Evolutionary conservation across 345 rosid species (phyloP), one percentile per base, ranked within the genome.

Genomic region (Sisymbrium altissimum): DNA sequence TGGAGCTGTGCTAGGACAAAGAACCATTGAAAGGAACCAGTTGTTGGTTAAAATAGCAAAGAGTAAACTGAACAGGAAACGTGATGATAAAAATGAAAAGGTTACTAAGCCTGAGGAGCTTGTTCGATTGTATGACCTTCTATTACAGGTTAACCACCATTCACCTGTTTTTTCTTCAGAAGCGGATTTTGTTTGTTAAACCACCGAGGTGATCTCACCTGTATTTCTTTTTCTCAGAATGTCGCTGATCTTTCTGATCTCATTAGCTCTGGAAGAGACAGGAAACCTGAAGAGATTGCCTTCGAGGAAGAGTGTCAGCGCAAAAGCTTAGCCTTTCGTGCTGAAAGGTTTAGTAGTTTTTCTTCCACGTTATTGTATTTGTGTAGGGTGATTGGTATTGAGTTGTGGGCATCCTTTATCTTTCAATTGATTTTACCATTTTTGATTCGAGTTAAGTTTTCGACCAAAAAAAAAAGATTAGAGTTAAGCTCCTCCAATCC

Each of bases 191-290:
- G 48, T 57, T 6, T 64, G 46, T 39, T 48, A 49, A 70, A 40
- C 68, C 29, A 70, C 46, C 76, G 14, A 52, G 68, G 66, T 32
- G 52, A 11, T 29, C 27, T 50, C 58, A 77, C 33, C 18, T 41
- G 11, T 54, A 38, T 63, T 40, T 76, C 23, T 49, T 58, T 81
- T 44, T 82, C 54, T 77, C 95, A 96, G 98, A 96, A 92, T 84
- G 86, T 87, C n/a, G 79, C 89, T 76, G 99, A 92, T 85, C 92
- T 96, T 64, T 90, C 95, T 74, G 99, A 96, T 84, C 92, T 96
- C 64, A 87, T 96, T 74, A 92, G 96, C 80, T 96, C 99, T 45
- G 96, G 96, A 81, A 86, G 98, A 84, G 97, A 96, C 74, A 84
- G 86, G 76, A 96, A 84, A 78, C 85, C 87, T n/a, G 99, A 96